Evolutionary conservation across 2,329 filamentous ascomycete genomes (phyloP).

Genomic region (Fusarium sp.): DNA sequence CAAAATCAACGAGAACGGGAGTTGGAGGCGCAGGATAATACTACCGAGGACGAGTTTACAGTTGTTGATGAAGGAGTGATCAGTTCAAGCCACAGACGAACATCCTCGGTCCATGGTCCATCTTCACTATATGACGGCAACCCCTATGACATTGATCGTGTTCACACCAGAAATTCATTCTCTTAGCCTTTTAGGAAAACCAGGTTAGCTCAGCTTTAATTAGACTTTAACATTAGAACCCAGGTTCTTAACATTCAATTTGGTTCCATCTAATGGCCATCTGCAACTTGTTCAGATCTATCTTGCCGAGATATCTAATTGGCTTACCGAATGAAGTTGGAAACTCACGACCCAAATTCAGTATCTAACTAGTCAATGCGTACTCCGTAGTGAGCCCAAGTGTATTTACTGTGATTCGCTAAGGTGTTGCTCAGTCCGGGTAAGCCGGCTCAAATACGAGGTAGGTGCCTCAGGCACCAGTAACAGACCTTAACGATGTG

Average conservation of each 20-base stretch:
- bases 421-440: no score
- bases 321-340: neutral
- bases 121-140: neutral
- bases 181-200: neutral
- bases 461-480: no score
- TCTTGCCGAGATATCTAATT: neutral
- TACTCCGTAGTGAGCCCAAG: neutral
- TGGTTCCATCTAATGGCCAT: fast-evolving
- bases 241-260: neutral
- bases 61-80: neutral
- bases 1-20: neutral
- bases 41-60: neutral
- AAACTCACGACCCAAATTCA: neutral
- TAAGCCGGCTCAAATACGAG: no score
- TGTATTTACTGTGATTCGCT: no score
- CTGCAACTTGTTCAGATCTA: fast-evolving
- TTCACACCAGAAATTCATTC: neutral
- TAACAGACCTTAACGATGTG: neutral
- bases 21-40: neutral
- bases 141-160: neutral
- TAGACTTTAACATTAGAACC: neutral
- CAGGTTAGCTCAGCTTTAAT: no score
- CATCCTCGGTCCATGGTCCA: neutral
- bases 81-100: neutral
- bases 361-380: neutral